These are phyloP conservation scores for Ceratobasidium sp. DNA, from an alignment of 1,284 basidiomycete genomes.

Conservation along the genomic window DNA sequence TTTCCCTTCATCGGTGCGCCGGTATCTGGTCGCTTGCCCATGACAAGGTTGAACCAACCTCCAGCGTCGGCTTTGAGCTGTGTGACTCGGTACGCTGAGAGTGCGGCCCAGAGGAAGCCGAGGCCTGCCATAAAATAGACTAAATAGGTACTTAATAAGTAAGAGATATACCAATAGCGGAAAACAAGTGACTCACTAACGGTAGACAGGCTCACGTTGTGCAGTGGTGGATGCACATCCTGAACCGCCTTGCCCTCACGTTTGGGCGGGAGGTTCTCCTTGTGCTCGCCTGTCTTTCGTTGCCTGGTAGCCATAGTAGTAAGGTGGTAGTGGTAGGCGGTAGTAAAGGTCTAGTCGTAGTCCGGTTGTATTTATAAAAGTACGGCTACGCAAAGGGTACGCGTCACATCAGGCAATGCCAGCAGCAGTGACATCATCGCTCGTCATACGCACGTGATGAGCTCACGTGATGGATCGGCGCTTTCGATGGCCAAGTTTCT, in stretches of 20 bases:
- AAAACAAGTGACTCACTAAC: slow-evolving; percentile 9
- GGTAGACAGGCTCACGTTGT: slow-evolving; percentile 22
- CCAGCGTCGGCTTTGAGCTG: slow-evolving; percentile 49
- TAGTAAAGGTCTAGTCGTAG: neutral
- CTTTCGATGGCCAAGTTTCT: neutral
- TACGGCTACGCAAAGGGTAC: neutral
- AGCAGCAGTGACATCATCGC: neutral
- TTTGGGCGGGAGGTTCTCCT: slow-evolving; percentile 46
- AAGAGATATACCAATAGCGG: neutral
- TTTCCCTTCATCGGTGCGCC: slow-evolving; percentile 41
- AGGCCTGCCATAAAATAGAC: slow-evolving; percentile 46
- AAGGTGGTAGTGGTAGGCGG: neutral
- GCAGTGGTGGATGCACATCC: slow-evolving; percentile 42
- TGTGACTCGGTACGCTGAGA: slow-evolving; percentile 49
- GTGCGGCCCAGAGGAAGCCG: slow-evolving; percentile 38
- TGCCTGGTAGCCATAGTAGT: slow-evolving; percentile 15
- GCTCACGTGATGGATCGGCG: slow-evolving; percentile 14
- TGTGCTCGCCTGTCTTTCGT: slow-evolving; percentile 14
- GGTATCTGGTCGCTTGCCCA: slow-evolving; percentile 47
- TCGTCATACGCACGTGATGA: slow-evolving; percentile 17
- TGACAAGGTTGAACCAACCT: slow-evolving; percentile 50
- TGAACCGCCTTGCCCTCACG: slow-evolving; percentile 38
- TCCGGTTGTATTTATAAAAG: neutral
- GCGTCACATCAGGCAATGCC: neutral
- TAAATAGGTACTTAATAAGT: slow-evolving; percentile 33